Evolutionary conservation across 768 basidiomycete genomes (phyloP), one percentile per base, ranked within the genome.

Genomic region (Lactarius tabidus): DNA sequence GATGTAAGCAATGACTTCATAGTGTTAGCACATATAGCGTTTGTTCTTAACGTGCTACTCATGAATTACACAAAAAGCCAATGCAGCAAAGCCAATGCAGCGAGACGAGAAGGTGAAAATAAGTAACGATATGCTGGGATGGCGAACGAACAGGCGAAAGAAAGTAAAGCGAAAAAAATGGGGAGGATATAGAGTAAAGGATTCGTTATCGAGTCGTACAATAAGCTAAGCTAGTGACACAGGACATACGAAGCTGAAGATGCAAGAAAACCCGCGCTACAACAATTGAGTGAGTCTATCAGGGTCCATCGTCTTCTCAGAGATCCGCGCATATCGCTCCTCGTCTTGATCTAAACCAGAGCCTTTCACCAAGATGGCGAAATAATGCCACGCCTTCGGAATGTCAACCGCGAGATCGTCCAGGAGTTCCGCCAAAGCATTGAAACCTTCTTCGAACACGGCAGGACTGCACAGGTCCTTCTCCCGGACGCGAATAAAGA

Each of bases 341-440:
- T 85, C 83, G 68, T 88, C 85, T 71, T 72, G 72, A 68, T 79
- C 77, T 58, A 95, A 76, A 31, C 80, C 81, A 20, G 88, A 84
- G 36, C 85, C 87, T 73, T 83, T 86, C 63, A 96, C 76, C 78
- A 96, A 85, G 65, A 84, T 78, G 15, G 86, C 91, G 74, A 93
- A 86, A 64, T 87, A 84, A 51, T 81, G 75, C 78, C 89, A 88
- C 0, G 94, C 96, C 72, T 88, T 88, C 10, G 96, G 95, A 54
- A 90, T 90, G 74, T 98, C 95, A 70, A 95, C 88, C 35, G 89
- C 87, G 64, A 95, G 84, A 72, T 98, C 95, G 71, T 94, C 93
- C 71, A 98, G 81, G 62, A 87, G 76, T 75, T 93, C 91, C 31
- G 88, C 85, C 58, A 85, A 80, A 0, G 83, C 80, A 54, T 72